These are phyloP conservation scores for Sarocladiaceae sp. DNA, from an alignment of 2,329 filamentous ascomycete species.

Conservation along the genomic window DNA sequence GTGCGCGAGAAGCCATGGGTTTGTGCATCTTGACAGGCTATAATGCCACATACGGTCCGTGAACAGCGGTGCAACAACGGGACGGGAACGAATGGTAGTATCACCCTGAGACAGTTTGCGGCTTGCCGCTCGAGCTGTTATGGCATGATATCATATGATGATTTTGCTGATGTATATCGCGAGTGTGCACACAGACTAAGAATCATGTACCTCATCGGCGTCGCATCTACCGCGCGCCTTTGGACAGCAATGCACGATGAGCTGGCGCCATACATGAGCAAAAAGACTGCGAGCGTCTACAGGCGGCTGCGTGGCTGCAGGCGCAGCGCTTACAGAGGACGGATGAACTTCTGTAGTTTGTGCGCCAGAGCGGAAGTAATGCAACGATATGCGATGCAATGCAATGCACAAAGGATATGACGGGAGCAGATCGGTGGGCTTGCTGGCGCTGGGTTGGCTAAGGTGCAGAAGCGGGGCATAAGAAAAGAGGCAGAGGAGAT, in stretches of 20 bases:
- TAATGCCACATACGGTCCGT: not conserved
- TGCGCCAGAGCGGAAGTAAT: not conserved
- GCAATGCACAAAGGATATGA: not conserved
- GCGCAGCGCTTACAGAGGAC: not conserved
- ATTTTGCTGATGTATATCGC: no score
- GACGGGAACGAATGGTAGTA: not conserved
- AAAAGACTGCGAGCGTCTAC: not conserved
- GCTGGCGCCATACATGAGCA: not conserved
- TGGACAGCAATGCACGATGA: not conserved
- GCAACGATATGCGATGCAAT: constrained; percentile 2
- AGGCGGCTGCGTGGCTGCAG: not conserved
- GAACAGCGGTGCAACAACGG: not conserved
- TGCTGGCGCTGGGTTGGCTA: not conserved
- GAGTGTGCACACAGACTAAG: no score
- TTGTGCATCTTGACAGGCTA: not conserved
- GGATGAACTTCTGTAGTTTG: no score
- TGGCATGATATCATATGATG: not conserved
- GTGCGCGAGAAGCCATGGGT: not conserved
- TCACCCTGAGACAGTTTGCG: constrained; percentile 3
- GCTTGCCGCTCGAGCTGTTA: not conserved
- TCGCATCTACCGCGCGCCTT: constrained; percentile 1
- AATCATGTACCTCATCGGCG: not conserved
- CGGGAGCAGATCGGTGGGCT: not conserved
- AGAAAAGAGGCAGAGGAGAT: not conserved
- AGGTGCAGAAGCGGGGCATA: not conserved